These are phyloP conservation scores for Acanthamoeba castellanii DNA, from an alignment of 208 protist genomes.

Conservation along the genomic window DNA sequence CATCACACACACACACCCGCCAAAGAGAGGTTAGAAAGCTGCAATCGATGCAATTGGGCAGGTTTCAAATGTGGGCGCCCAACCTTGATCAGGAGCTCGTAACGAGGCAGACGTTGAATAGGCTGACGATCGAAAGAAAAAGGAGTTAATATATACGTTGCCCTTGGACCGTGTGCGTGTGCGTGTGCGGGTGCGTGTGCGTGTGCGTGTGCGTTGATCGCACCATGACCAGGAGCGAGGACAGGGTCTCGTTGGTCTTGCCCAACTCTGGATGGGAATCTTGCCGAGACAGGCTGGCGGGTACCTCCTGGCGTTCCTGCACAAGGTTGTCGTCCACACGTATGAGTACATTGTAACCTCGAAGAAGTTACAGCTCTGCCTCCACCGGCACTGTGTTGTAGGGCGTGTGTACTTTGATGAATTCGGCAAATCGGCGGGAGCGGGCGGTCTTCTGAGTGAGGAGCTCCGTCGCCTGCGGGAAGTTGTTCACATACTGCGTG, in stretches of 20 bases:
- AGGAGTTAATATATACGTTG: not conserved
- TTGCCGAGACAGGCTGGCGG: not conserved
- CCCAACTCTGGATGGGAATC: not conserved
- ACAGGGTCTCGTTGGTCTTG: slow-evolving; percentile 9
- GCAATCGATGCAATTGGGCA: not conserved
- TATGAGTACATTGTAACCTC: no score
- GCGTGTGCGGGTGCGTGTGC: no score
- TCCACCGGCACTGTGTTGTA: not conserved
- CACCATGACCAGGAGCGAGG: not conserved
- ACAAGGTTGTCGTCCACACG: no score
- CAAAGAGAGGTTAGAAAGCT: not conserved
- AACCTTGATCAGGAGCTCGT: slow-evolving; percentile 8
- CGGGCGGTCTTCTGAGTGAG: not conserved
- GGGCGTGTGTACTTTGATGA: not conserved
- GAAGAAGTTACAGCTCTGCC: no score
- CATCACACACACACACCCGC: not conserved
- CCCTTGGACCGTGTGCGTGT: no score
- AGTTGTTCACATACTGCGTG: slow-evolving; percentile 82
- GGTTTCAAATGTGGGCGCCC: not conserved
- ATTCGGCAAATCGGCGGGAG: not conserved
- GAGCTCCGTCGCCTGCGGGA: slow-evolving; percentile 52
- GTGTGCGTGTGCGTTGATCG: no score
- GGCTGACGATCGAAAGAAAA: not conserved
- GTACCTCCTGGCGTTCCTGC: not conserved
- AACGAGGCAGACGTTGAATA: slow-evolving; percentile 17